Evolutionary conservation across 2,329 filamentous ascomycete species (phyloP), one percentile per base, ranked within the genome.

Genomic region (Waltergamsia citrina): DNA sequence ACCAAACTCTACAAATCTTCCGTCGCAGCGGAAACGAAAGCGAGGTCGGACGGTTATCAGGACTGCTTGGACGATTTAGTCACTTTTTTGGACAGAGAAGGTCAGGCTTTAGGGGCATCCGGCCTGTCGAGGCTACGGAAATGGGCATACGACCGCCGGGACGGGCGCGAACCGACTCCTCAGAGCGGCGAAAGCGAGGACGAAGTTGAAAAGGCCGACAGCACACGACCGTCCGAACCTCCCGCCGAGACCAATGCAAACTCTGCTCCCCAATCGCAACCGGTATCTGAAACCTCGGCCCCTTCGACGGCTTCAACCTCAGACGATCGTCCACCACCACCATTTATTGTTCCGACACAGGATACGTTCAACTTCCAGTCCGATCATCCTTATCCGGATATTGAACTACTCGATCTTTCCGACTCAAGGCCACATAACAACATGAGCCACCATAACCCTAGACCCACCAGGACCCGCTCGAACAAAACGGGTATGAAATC

Each of bases 1-100:
- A 96, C 92, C 31, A 94, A 93, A 51, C 78, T 98, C 11, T 96
- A 96, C 65, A 95, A 94, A 60, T 88, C 81, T 25, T 90, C 90
- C 4, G 81, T 85, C 10, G 69, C 78, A 21, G 83, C 85, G 32
- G 80, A 92, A 53, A 70, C 80, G 32, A 79, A 80, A 48, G 78
- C 86, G 30, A 78, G 85, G 32, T 63, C 74, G 33, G 81, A 88
- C 25, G 92, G 92, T 18, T 96, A 95, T 48, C 88, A 95, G 55
- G 88, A 96, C 52, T 93, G 88, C 24, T 65, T 98, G 24, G 86
- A 95, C 43, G 90, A 96, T 45, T 65, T 98, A 5, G 63, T 95
- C n/a, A 60, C 69, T 12, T 93, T 94, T 45, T 63, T 96, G 35
- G 88, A 96, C 53, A 81, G 76, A 50, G 79, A 87, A 51, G 78